Conservation (phyloP, 768 basidiomycete species). For the Pleurotus pulmonarius region DNA sequence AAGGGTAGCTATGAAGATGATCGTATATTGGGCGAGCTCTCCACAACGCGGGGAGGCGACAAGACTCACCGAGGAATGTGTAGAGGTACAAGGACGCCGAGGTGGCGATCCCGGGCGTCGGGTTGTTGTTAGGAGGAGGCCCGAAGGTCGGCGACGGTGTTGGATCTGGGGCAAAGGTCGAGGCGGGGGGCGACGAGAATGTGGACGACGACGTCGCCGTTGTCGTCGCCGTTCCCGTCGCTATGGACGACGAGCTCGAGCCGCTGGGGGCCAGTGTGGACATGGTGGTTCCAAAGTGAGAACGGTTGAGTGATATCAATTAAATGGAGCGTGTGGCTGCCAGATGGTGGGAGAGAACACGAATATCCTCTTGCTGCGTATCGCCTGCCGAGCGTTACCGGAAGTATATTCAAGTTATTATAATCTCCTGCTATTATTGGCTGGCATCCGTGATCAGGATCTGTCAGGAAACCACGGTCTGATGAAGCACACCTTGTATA, state of each 20-base stretch:
- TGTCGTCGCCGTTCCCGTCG: background rate
- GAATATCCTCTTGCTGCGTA: too few species aligned
- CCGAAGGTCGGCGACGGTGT: background rate
- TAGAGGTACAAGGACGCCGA: constrained; percentile 5
- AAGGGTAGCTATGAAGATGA: constrained; percentile 57
- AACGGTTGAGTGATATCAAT: too few species aligned
- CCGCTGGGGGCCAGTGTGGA: background rate
- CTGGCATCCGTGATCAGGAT: too few species aligned
- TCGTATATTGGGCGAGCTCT: background rate
- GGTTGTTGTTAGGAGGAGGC: background rate
- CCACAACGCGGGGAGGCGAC: background rate
- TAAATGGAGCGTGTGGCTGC: too few species aligned
- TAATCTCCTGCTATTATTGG: too few species aligned
- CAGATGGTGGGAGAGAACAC: too few species aligned
- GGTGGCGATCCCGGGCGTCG: background rate
- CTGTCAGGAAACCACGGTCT: too few species aligned
- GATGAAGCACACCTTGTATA: too few species aligned
- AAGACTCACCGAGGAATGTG: constrained; percentile 1
- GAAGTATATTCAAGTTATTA: too few species aligned
- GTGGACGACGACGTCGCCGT: background rate
- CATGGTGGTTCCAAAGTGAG: background rate
- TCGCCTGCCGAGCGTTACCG: too few species aligned
- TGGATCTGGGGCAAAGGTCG: background rate
- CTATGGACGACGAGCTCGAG: background rate
- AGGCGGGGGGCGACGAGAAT: background rate